These are phyloP conservation scores for Alternaria sp. DNA, from an alignment of 2,329 filamentous ascomycete species.

Conservation along the genomic window DNA sequence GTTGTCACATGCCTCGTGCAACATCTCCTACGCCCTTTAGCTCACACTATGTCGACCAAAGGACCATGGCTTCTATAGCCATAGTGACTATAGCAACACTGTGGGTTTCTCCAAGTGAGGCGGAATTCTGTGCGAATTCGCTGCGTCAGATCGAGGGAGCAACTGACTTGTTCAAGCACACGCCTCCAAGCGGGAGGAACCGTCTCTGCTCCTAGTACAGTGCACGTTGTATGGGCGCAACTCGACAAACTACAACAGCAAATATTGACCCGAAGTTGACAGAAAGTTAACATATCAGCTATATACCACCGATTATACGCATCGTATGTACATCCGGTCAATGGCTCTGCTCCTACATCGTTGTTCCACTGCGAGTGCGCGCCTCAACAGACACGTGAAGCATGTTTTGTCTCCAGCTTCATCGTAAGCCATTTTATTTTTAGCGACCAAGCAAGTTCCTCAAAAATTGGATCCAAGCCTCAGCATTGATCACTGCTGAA, in stretches of 20 bases:
- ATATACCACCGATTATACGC: background rate
- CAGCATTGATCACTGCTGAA: background rate
- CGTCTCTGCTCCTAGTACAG: constrained; percentile 1
- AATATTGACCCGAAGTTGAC: background rate
- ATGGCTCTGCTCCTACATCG: background rate
- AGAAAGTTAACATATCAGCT: background rate
- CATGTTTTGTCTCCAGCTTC: background rate
- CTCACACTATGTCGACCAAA: background rate
- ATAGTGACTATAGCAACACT: background rate
- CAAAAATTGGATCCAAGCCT: background rate
- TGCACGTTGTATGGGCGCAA: background rate
- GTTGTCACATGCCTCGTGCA: constrained; percentile 6
- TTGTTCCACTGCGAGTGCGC: background rate
- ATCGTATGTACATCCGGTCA: background rate
- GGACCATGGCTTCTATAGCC: background rate
- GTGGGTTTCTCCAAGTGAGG: background rate
- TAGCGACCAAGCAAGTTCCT: background rate
- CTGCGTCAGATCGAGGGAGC: background rate
- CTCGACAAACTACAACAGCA: background rate
- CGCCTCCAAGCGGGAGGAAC: constrained; percentile 1
- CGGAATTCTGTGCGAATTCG: background rate
- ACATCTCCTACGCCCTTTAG: background rate
- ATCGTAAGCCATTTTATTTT: background rate
- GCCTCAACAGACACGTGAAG: background rate
- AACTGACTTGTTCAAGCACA: background rate